Conservation (phyloP, 257 asterid genomes). For the Verbascum thapsus region DNA sequence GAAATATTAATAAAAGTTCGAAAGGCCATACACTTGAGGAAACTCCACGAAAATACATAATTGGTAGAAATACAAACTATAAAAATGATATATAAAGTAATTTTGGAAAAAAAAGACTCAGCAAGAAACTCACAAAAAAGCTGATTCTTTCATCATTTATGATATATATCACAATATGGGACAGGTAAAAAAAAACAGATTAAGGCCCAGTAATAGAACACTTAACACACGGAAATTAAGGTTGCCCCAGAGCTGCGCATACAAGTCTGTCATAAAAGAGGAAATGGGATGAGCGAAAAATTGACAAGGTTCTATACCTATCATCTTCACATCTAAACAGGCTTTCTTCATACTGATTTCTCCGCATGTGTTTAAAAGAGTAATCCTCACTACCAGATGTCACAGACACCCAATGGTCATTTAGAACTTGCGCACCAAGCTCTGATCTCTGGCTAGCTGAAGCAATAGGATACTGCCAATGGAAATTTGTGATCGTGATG, state of each 20-base stretch:
- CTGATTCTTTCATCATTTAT: conserved; percentile 2
- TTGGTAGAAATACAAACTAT: conserved; percentile 4
- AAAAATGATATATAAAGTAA: too few relatives aligned
- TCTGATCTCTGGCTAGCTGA: conserved; percentile 90
- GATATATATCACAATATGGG: conserved; percentile 6
- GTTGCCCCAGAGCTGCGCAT: not conserved
- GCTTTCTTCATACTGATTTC: conserved; percentile 97
- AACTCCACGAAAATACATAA: conserved; percentile 14
- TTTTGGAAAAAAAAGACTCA: too few relatives aligned
- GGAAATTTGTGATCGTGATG: conserved; percentile 13
- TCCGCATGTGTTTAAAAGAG: conserved; percentile 95
- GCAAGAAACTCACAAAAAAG: not conserved
- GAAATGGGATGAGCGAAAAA: conserved; percentile 15
- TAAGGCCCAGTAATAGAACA: conserved; percentile 8
- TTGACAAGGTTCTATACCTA: too few relatives aligned
- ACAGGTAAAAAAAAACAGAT: conserved; percentile 11
- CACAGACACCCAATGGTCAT: conserved; percentile 97
- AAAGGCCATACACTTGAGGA: conserved; percentile 5
- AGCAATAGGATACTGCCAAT: conserved; percentile 83
- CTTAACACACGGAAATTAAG: conserved; percentile 17
- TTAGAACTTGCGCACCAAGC: conserved; percentile 86
- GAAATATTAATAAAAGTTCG: conserved; percentile 29
- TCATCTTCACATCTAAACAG: conserved; percentile 98
- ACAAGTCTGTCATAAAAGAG: conserved; percentile 10
- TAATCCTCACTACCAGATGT: conserved; percentile 99